Base-by-base conservation (phyloP, 2,329 filamentous ascomycete genomes). In the Xylaria sp. region DNA sequence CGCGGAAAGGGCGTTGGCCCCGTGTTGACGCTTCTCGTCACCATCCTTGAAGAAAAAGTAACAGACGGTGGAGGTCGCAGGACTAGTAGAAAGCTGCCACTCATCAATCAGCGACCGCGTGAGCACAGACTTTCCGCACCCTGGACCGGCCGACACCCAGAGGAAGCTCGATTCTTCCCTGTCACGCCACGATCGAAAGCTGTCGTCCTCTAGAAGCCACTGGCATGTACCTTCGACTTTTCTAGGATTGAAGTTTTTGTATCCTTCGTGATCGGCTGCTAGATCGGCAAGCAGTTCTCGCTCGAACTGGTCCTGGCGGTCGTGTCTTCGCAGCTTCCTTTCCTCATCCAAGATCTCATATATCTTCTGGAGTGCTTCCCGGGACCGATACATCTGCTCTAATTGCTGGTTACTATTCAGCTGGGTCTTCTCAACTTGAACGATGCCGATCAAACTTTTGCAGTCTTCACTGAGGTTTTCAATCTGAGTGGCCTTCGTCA, bases 1-100 rank as follows among this genome's bases (percentile, higher is more conserved):
- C 1, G 59, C 25, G 13, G 20, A 63, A 15, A 68, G 6, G 15
- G 65, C 59, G 41, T 55, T 48, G 5, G 46, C 13, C 15, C 59
- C 23, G 18, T 7, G n/a, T 20, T 46, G 18, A 10, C 39, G 54
- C 3, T 25, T 28, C 5, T 50, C 48, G 9, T 50, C 54, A 15
- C 48, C 65, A 12, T 63, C 60, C 28, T 63, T 68, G 39, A 68
- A 68, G 25, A 68, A 68, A 46, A 59, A 68, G 39, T 68, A 55
- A 34, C 65, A 68, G 25, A 60, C 32, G 3, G 13, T n/a, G 15
- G 57, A 61, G 3, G 60, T 68, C n/a, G 46, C 20, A 13, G 23
- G 7, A 15, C 28, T 59, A 12, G 54, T 63, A 37, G 59, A 59
- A 7, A 63, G 44, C 44, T 39, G 54, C 44, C n/a, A 6, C 25